A percentile compares a stretch with the other conserved stretches of the same genome.
These are phyloP conservation scores for Plasmodium sp. DNA, from an alignment of 169 alveolate genomes.

Conservation along the genomic window DNA sequence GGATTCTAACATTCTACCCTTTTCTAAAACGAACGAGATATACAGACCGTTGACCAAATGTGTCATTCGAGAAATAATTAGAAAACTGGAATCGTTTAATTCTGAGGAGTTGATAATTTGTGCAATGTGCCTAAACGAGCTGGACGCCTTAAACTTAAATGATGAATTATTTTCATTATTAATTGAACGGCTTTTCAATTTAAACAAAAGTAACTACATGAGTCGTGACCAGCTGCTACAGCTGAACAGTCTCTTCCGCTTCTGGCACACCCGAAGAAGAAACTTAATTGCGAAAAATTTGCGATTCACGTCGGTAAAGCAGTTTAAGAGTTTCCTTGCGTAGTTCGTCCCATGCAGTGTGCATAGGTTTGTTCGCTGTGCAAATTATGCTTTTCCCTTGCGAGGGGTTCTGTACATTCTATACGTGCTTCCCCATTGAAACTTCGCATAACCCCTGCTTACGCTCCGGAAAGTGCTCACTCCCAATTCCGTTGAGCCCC, in stretches of 20 bases:
- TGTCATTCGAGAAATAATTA: slow-evolving; percentile 80
- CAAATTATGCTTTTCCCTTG: not conserved
- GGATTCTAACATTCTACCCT: slow-evolving; percentile 80
- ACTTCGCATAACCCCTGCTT: not conserved
- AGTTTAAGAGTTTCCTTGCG: slow-evolving; percentile 14
- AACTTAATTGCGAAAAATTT: slow-evolving; percentile 1
- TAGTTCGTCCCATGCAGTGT: not conserved
- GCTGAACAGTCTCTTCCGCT: slow-evolving; percentile 18
- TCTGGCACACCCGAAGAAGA: slow-evolving; percentile 2
- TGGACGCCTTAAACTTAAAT: slow-evolving; percentile 57
- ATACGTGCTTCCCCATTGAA: not conserved
- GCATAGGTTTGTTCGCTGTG: not conserved
- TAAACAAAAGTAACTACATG: slow-evolving; percentile 45
- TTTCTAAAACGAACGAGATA: slow-evolving; percentile 74
- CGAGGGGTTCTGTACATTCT: not conserved
- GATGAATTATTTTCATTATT: slow-evolving; percentile 58
- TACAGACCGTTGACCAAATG: slow-evolving; percentile 82
- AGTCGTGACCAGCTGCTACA: slow-evolving; percentile 49
- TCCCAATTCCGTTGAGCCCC: not conserved
- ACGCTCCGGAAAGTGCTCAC: not conserved
- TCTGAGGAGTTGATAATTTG: slow-evolving; percentile 82
- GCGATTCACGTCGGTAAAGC: slow-evolving; percentile 9
- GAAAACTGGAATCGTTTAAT: slow-evolving; percentile 83
- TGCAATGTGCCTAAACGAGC: slow-evolving; percentile 53
- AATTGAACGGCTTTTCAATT: slow-evolving; percentile 44